Conservation (phyloP, 306 rosid genomes). For the Castanea mollissima region DNA sequence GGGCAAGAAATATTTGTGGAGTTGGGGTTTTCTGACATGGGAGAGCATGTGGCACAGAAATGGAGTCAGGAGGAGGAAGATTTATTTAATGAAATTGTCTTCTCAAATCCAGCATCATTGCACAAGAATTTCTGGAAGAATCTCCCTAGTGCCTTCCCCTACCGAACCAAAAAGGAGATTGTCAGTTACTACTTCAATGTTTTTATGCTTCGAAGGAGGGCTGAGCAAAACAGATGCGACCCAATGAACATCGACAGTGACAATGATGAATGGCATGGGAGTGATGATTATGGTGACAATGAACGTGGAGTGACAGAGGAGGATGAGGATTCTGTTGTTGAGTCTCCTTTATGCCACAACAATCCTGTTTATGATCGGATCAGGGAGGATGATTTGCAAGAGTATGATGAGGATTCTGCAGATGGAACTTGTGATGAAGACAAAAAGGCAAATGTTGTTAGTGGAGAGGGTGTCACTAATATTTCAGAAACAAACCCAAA, state of each 20-base stretch:
- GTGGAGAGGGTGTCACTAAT: conserved; percentile 18
- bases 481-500: conserved; percentile 26
- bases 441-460: conserved; percentile 16
- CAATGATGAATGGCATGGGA: conserved; percentile 81
- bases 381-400: conserved; percentile 37
- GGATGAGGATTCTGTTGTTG: conserved; percentile 70
- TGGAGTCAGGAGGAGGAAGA: conserved; percentile 77
- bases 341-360: conserved; percentile 48
- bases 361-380: conserved; percentile 23
- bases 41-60: conserved; percentile 68
- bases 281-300: conserved; percentile 48
- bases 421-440: conserved; percentile 30
- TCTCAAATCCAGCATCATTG: conserved; percentile 61
- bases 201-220: conserved; percentile 75
- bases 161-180: conserved; percentile 63
- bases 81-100: conserved; percentile 59
- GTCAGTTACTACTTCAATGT: conserved; percentile 93
- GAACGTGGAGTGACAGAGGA: conserved; percentile 48
- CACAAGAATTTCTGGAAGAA: conserved; percentile 75
- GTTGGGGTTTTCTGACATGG: conserved; percentile 73
- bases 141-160: conserved; percentile 58
- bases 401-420: conserved; percentile 36
- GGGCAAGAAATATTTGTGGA: conserved; percentile 50
- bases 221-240: conserved; percentile 71
- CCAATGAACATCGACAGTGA: conserved; percentile 68